Evolutionary conservation across 371 early-diverging fungal genomes (phyloP).

Genomic region (Apophysomyces sp.): DNA sequence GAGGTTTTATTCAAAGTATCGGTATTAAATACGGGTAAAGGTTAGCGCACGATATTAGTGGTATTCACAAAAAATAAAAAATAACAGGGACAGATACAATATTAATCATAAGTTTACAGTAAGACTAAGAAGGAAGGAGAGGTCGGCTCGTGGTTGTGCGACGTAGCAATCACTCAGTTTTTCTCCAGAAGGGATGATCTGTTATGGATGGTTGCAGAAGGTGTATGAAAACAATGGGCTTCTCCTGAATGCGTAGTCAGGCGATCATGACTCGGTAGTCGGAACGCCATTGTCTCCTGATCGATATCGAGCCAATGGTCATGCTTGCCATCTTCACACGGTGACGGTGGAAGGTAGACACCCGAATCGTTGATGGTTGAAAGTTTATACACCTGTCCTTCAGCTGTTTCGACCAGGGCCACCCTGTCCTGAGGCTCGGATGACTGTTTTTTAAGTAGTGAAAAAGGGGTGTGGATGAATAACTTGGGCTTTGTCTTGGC

Average conservation of each 20-base stretch:
- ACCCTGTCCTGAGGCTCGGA: constrained; percentile 57
- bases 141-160: background rate
- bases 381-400: constrained; percentile 29
- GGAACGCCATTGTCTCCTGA: constrained; percentile 27
- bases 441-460: background rate
- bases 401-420: constrained; percentile 25
- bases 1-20: background rate
- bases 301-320: constrained; percentile 31
- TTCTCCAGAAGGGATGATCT: background rate
- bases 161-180: background rate
- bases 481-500: background rate
- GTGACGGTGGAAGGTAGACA: constrained; percentile 32
- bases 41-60: background rate
- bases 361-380: constrained; percentile 34
- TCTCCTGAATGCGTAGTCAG: constrained; percentile 3
- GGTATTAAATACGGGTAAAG: background rate
- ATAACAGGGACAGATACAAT: background rate
- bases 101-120: background rate
- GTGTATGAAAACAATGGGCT: constrained; percentile 7
- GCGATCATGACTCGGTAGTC: constrained; percentile 23
- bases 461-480: background rate
- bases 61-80: background rate
- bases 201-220: background rate
- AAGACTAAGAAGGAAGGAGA: background rate
- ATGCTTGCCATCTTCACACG: constrained; percentile 15